Base-by-base conservation (phyloP, 805 yeast species). In the Lipomyces kockii region DNA sequence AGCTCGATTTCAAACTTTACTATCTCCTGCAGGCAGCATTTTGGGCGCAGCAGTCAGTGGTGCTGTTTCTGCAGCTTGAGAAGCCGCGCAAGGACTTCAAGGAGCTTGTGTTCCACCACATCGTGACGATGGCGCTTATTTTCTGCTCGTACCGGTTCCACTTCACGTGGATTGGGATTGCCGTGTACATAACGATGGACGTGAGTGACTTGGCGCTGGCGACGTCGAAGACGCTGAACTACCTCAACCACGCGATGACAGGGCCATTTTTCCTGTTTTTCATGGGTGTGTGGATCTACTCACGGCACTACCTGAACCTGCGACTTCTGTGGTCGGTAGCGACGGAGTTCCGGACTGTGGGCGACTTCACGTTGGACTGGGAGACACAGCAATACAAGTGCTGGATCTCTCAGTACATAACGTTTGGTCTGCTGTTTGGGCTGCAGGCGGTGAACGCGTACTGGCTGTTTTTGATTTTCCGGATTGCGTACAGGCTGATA, bases 21-120 rank as follows among this genome's bases (percentile, higher is more conserved):
- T 95, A 95, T 78, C 82, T 95, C 69, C 87, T 90, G 54, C 98
- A 95, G 81, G 98, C 98, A 5, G 90, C 98, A 3, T 95, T 92
- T 79, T 95, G 99, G 99, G 87, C 92, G 27, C 99, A 95, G 81
- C 99, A 95, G 80, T 88, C 96, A 0, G 87, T 90, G 53, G 90
- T 95, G 39, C 82, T 95, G 71, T 80, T 87, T 58, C 83, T 95
- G 71, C 97, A 90, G 78, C 83, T 95, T 68, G 99, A 95, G 79
- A 91, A 91, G 78, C 98, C 97, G 66, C 86, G 99, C 79, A 93
- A 92, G 79, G 99, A 95, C 78, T 93, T 88, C 80, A 82, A 87
- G 74, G 99, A 95, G 79, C 84, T 95, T 68, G 91, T 94, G 52
- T 87, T 91, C 78, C 99, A 95, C 79, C 99, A 95, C 78, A 85